These are phyloP conservation scores for Remersonia thermophila DNA, from an alignment of 2,329 filamentous ascomycete genomes.

Conservation along the genomic window DNA sequence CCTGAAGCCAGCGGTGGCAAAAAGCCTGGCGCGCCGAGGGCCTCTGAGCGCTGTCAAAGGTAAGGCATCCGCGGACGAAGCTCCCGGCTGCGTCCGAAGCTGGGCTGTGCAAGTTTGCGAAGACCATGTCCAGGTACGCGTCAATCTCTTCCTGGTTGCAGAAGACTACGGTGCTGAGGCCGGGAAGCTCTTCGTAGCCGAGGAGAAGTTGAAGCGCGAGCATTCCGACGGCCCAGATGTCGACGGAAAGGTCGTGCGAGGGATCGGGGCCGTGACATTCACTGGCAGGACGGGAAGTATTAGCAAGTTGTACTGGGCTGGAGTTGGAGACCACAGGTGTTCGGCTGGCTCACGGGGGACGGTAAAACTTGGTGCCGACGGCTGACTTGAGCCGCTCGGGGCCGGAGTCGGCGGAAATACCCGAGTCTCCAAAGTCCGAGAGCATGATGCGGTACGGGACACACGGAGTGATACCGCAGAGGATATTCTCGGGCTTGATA, in stretches of 20 bases:
- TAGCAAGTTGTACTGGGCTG: too few relatives aligned
- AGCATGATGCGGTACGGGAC: slow-evolving; percentile 35
- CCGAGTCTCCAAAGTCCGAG: slow-evolving; percentile 40
- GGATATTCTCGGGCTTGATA: slow-evolving; percentile 42
- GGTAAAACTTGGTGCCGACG: slow-evolving; percentile 35
- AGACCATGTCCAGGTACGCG: slow-evolving; percentile 5
- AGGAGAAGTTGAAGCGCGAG: slow-evolving; percentile 26
- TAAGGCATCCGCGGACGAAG: slow-evolving; percentile 26
- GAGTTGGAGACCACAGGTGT: accelerated
- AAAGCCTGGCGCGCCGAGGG: slow-evolving; percentile 23
- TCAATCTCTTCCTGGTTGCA: slow-evolving; percentile 9
- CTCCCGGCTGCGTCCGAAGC: slow-evolving; percentile 15
- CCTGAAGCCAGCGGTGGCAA: slow-evolving; percentile 26
- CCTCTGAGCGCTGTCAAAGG: slow-evolving; percentile 20
- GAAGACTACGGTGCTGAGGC: slow-evolving; percentile 8
- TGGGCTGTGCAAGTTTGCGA: slow-evolving; percentile 3
- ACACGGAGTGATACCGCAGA: slow-evolving; percentile 34
- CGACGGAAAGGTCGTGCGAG: slow-evolving; percentile 28
- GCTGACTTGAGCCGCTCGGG: slow-evolving; percentile 31
- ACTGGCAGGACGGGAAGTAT: slow-evolving; percentile 19
- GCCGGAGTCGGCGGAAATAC: slow-evolving; percentile 21
- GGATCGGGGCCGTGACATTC: slow-evolving; percentile 23
- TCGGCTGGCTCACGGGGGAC: slow-evolving; percentile 35
- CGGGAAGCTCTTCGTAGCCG: slow-evolving; percentile 16
- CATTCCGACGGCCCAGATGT: slow-evolving; percentile 42